phyloP scores from a whole-genome alignment of 2,329 filamentous ascomycete genomes.

The Sclerotinia nivalis region DNA sequence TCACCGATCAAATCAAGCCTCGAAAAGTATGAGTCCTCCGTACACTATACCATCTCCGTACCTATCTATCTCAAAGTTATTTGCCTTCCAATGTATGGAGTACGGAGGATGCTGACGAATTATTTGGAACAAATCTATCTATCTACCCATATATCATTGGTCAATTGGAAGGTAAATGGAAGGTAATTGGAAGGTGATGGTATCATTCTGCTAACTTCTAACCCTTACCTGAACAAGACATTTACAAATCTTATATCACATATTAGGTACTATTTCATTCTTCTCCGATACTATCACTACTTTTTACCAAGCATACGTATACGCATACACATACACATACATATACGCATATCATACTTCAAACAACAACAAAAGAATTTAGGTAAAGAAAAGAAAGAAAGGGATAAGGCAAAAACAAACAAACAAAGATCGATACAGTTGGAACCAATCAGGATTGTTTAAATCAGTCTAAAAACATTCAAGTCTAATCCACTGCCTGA shows the following conservation, averaged over 20 bases:
- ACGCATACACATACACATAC: not conserved
- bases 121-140: not conserved
- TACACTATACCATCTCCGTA: not conserved
- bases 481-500: conserved; percentile 16
- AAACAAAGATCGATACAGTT: conserved; percentile 12
- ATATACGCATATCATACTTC: not conserved
- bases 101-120: conserved; percentile 14
- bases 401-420: not conserved
- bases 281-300: not conserved
- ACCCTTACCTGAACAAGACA: not conserved
- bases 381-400: not conserved
- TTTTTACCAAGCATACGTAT: not conserved
- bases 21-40: not conserved
- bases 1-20: conserved; percentile 10
- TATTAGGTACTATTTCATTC: not conserved
- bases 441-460: conserved; percentile 9
- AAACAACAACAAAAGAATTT: conserved; percentile 5
- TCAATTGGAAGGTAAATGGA: not conserved
- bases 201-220: conserved; percentile 7
- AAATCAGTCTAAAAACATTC: conserved; percentile 4
- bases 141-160: conserved; percentile 1
- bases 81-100: not conserved
- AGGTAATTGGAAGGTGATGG: no score
- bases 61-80: not conserved
- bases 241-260: not conserved